Base-by-base conservation (phyloP, 306 rosid genomes). In the Vachellia pachyceras region DNA sequence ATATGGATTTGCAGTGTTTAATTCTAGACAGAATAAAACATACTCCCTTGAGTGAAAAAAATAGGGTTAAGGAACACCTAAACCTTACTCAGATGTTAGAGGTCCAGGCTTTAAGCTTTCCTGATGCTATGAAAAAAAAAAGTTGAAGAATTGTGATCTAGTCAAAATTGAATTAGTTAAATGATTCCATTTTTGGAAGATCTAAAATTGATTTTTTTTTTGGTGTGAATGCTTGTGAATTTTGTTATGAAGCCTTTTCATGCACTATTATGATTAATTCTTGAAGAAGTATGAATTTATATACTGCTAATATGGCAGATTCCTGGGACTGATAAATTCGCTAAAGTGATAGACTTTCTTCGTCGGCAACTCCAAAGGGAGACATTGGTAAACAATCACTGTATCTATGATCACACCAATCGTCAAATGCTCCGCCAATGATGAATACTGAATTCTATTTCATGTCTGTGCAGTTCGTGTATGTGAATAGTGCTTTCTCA, bases 301-400 rank as follows among this genome's bases (percentile, higher is more conserved):
- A 25, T 67, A 70, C 77, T 76, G 25, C 52, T 80, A 64, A 64
- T 68, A 29, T 83, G 83, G n/a, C 86, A 95, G 98, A 91, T 91
- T 65, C 85, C 83, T 58, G 99, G 94, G 79, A 89, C 94, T 29
- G 98, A 95, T 84, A 95, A 95, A 73, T 95, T 95, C 75, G 97
- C 95, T 25, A 95, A 93, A 84, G 98, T 93, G 82, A 93, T 95
- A 33, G 99, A 95, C 84, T 95, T 93, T 83, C 88, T 95, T 40
- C 84, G 98, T 57, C 91, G 98, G 63, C 97, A 91, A 82, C 97
- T 95, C 77, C 98, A 95, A 80, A 87, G 92, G 83, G 97, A 95
- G 33, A 89, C 97, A 75, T 79, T 93, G 98, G 99, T 96, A 90
- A 69, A 41, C 78, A 44, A 60, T 36, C 65, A 65, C 22, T 36